Evolutionary conservation across 768 basidiomycete species (phyloP).

Genomic region (Tylopilus rubrobrunneus): DNA sequence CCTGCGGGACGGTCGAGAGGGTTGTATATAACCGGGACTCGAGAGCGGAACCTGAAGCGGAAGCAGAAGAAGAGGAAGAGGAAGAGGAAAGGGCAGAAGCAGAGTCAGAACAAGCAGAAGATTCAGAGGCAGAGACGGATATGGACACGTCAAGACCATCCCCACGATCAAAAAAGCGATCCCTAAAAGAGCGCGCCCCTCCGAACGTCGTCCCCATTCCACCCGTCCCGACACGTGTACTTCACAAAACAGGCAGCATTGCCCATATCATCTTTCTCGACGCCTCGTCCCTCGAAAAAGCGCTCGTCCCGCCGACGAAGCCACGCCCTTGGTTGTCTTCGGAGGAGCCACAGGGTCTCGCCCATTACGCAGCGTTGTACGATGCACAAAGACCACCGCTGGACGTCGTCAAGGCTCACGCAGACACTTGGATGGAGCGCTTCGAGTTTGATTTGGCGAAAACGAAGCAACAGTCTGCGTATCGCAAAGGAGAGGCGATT

Average conservation of each 20-base stretch:
- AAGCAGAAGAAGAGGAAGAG: constrained; percentile 25
- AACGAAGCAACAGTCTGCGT: constrained; percentile 58
- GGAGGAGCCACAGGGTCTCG: constrained; percentile 62
- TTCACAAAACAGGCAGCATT: constrained; percentile 59
- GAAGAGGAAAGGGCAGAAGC: constrained; percentile 9
- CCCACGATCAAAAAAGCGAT: constrained; percentile 26
- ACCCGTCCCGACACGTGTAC: constrained; percentile 43
- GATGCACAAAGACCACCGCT: constrained; percentile 71
- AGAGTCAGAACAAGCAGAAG: no score
- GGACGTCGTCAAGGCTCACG: constrained; percentile 68
- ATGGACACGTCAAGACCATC: not conserved
- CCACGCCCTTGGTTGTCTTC: constrained; percentile 62
- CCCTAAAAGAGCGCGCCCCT: constrained; percentile 22
- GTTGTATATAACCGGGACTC: constrained; percentile 60
- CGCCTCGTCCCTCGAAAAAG: constrained; percentile 62
- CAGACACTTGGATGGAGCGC: constrained; percentile 70
- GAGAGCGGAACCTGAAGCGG: constrained; percentile 10
- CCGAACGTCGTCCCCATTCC: constrained; percentile 66
- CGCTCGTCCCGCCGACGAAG: constrained; percentile 50
- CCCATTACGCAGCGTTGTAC: constrained; percentile 67
- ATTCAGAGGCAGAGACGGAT: not conserved
- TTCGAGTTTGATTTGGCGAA: constrained; percentile 65
- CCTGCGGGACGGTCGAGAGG: constrained; percentile 72
- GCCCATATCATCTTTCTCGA: constrained; percentile 77
- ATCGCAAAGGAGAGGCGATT: constrained; percentile 80